Percentiles rank a stretch among this genome's conserved stretches.
Evolutionary conservation across 495 filamentous ascomycete genomes (phyloP).

Genomic region (Neurospora sp.): DNA sequence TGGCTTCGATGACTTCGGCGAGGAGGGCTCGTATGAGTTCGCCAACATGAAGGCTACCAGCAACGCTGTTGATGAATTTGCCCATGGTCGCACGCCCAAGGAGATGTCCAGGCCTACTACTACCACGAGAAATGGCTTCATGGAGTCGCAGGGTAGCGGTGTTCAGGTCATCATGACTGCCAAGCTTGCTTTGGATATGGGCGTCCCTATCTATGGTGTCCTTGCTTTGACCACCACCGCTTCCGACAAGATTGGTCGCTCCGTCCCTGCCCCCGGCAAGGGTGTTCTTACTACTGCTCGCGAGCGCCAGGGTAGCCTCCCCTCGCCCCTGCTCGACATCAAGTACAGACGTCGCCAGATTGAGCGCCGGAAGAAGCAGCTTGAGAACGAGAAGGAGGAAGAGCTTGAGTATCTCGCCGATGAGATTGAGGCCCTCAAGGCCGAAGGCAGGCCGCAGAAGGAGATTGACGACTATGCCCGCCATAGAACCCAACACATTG

Average conservation of each 20-base stretch:
- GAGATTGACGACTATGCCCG: constrained; percentile 71
- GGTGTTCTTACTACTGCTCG: constrained; percentile 97
- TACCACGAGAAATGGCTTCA: constrained; percentile 93
- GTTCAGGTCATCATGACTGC: constrained; percentile 98
- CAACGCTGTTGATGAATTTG: constrained; percentile 92
- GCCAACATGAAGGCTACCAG: constrained; percentile 99
- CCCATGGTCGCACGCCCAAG: constrained; percentile 84
- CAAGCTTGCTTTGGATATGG: constrained; percentile 93
- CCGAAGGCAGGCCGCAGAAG: constrained; percentile 59
- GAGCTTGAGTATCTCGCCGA: constrained; percentile 89
- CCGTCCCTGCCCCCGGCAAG: constrained; percentile 90
- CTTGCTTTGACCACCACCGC: constrained; percentile 93
- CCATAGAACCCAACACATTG: constrained; percentile 76
- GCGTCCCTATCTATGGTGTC: constrained; percentile 93
- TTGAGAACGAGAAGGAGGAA: constrained; percentile 90
- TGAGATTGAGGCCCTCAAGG: constrained; percentile 84
- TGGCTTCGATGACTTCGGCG: constrained; percentile 98
- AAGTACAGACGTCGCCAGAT: constrained; percentile 94
- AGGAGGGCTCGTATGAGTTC: constrained; percentile 98
- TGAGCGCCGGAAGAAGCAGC: constrained; percentile 80
- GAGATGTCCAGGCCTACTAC: constrained; percentile 98
- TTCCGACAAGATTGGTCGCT: constrained; percentile 97
- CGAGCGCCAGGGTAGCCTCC: constrained; percentile 82
- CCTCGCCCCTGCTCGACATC: constrained; percentile 89
- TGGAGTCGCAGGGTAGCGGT: constrained; percentile 98